Conservation (phyloP, 2,329 filamentous ascomycete genomes). For the Teratosphaeria zuluensis region DNA sequence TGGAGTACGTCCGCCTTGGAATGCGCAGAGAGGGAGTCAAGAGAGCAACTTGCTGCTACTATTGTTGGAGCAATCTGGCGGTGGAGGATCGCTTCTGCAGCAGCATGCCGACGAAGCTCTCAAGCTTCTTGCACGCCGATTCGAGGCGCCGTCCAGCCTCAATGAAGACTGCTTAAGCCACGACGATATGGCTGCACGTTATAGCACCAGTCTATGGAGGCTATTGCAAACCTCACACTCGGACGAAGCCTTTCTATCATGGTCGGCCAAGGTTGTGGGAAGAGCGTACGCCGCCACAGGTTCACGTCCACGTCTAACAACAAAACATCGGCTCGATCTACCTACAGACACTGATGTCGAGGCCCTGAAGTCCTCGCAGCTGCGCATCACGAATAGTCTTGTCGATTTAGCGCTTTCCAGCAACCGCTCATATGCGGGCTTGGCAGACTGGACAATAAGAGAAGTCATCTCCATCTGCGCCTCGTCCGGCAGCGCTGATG, state of each 20-base stretch:
- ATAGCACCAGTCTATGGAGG: conserved; percentile 16
- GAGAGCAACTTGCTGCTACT: conserved; percentile 74
- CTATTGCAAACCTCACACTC: conserved; percentile 12
- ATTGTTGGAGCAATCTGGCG: conserved; percentile 62
- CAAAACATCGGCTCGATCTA: not conserved
- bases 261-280: conserved; percentile 78
- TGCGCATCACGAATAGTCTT: conserved; percentile 28
- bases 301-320: conserved; percentile 1
- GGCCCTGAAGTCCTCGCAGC: conserved; percentile 17
- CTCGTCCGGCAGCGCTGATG: conserved; percentile 11
- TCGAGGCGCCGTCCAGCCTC: conserved; percentile 50
- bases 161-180: conserved; percentile 58
- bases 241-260: conserved; percentile 43
- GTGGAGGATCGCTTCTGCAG: conserved; percentile 21
- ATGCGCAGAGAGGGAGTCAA: conserved; percentile 57
- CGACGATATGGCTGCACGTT: conserved; percentile 51
- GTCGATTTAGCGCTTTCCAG: conserved; percentile 13
- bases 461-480: conserved; percentile 12
- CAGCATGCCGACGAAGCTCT: conserved; percentile 62
- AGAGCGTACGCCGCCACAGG: conserved; percentile 59
- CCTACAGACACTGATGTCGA: not conserved
- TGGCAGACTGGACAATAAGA: conserved; percentile 33
- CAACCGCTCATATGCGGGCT: conserved; percentile 31
- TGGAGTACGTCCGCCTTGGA: conserved; percentile 57
- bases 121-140: conserved; percentile 64